Conservation (phyloP, 768 basidiomycete genomes). For the Candolleomyces aberdarensis region DNA sequence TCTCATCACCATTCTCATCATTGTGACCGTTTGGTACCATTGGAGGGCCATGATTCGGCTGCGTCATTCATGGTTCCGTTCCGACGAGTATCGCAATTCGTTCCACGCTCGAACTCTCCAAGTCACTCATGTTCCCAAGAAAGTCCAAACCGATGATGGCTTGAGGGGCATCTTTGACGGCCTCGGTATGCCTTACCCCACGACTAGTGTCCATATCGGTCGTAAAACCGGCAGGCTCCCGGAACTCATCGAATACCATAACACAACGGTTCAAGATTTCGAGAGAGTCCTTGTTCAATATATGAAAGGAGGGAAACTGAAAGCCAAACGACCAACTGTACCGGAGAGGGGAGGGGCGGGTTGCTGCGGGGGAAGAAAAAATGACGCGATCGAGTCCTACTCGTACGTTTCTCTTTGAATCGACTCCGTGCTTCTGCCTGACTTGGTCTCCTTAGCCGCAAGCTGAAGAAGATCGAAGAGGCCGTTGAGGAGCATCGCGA, state of each 20-base stretch:
- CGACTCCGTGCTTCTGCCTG: neutral
- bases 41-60: slow-evolving; percentile 79
- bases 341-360: slow-evolving; percentile 78
- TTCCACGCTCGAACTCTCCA: slow-evolving; percentile 95
- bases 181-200: slow-evolving; percentile 82
- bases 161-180: slow-evolving; percentile 72
- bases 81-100: slow-evolving; percentile 80
- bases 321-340: slow-evolving; percentile 77
- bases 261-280: slow-evolving; percentile 89
- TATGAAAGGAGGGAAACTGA: slow-evolving; percentile 78
- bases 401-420: slow-evolving; percentile 51
- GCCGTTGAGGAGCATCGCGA: slow-evolving; percentile 71
- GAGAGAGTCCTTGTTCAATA: slow-evolving; percentile 89
- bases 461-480: slow-evolving; percentile 64
- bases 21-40: slow-evolving; percentile 68
- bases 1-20: slow-evolving; percentile 70
- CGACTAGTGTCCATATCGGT: slow-evolving; percentile 87
- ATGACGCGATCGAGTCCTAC: slow-evolving; percentile 93
- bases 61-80: slow-evolving; percentile 85
- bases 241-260: slow-evolving; percentile 88
- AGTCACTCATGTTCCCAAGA: slow-evolving; percentile 75
- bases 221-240: slow-evolving; percentile 86
- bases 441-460: slow-evolving; percentile 31
- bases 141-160: slow-evolving; percentile 82
- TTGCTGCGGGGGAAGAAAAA: slow-evolving; percentile 70